Evolutionary conservation across 179 eudicot genomes (phyloP), one percentile per base, ranked within the genome.

Genomic region (Nepenthes alata): DNA sequence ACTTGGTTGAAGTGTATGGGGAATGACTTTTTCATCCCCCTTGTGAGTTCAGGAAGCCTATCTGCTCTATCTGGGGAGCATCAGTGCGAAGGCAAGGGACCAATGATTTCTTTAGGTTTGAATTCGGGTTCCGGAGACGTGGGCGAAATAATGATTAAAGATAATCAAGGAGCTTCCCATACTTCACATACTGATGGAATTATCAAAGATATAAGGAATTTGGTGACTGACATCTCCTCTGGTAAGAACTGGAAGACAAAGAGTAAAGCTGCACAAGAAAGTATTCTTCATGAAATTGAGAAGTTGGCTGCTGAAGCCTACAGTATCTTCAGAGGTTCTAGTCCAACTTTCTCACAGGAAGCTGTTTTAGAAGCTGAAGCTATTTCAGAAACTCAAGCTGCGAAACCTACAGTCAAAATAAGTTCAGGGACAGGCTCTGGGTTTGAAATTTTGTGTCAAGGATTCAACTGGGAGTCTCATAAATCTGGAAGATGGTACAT

Each of bases 301-400:
- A 94, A 87, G 82, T 79, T 90, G 66, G 99, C 99, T 71, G 99
- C 99, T 38, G 91, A 94, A 83, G 99, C 99, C 51, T 87, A 94
- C 59, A 71, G 96, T 67, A 74, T 85, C 62, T 94, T 90, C 70
- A 81, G 99, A 78, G 73, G 77, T 68, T 76, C 90, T 38, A 65
- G 68, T 68, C 75, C 75, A 57, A 67, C 82, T 10, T 83, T 74
- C 59, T 50, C 84, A 0, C 84, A 79, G 67, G 80, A 47, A 67
- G 73, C 62, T 62, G 56, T 49, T 6, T 11, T 53, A n/a, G 74
- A 67, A 63, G 65, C 62, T 39, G 88, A 77, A 72, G 83, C 57
- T 56, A 7, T 55, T 64, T 71, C 56, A 49, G 73, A 67, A 65
- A 67, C 60, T 39, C 85, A 77, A 70, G 83, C 57, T 51, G 5